Conservation (phyloP, 345 rosid genomes). For the Cardamine chenopodiifolia region DNA sequence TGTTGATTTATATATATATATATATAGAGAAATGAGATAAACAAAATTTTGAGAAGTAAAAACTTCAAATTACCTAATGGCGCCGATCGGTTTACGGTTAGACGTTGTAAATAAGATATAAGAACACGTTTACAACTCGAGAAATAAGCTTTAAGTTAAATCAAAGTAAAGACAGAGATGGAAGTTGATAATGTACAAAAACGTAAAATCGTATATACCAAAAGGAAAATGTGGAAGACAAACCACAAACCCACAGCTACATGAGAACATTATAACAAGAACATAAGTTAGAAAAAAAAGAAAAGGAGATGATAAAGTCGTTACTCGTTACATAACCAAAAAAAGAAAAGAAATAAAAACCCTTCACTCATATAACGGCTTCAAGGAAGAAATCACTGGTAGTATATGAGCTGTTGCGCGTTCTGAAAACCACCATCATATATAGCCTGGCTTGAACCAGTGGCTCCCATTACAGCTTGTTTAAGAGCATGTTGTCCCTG, state of each 20-base stretch:
- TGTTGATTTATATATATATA: not conserved
- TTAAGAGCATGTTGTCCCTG: slow-evolving; percentile 81
- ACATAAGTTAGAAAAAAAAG: not conserved
- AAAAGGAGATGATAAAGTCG: not conserved
- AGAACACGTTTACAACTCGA: not conserved
- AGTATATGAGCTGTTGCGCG: slow-evolving; percentile 93
- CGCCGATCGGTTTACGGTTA: not conserved
- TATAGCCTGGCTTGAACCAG: slow-evolving; percentile 89
- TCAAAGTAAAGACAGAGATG: not conserved
- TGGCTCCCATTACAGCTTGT: slow-evolving; percentile 76
- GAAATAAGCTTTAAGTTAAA: not conserved
- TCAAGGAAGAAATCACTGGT: slow-evolving; percentile 52
- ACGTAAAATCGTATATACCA: not conserved
- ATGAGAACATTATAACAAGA: slow-evolving; percentile 33
- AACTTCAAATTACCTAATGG: not conserved
- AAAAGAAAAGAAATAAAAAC: not conserved
- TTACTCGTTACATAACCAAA: slow-evolving; percentile 20
- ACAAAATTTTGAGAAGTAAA: not conserved
- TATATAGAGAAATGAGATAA: not conserved
- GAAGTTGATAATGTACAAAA: not conserved
- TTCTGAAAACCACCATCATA: slow-evolving; percentile 93
- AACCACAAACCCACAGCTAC: slow-evolving; percentile 23
- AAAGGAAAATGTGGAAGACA: not conserved
- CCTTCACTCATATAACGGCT: slow-evolving; percentile 20
- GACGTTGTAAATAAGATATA: no score